A percentile compares a stretch with the other conserved stretches of the same genome.
Evolutionary conservation across 225 moss, liverwort and hornwort species (phyloP).

Genomic region (Marchantia polymorpha): DNA sequence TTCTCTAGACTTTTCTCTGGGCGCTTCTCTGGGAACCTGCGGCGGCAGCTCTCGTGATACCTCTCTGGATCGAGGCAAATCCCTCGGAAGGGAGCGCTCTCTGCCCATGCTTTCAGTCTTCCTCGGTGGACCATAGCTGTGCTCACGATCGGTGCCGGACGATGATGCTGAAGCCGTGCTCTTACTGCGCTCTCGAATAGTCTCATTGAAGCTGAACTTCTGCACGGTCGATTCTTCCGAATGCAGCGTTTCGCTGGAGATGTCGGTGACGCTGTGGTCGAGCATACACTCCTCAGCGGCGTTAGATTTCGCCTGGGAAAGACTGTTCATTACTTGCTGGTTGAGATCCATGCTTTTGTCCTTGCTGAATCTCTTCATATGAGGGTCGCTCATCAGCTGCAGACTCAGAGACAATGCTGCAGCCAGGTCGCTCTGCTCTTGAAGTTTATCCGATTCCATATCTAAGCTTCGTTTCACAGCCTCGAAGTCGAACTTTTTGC

Average conservation of each 20-base stretch:
- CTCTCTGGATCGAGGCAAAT: conserved; percentile 18
- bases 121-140: conserved; percentile 24
- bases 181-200: conserved; percentile 23
- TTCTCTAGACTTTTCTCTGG: conserved; percentile 28
- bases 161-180: conserved; percentile 33
- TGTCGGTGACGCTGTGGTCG: conserved; percentile 39
- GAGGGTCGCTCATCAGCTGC: conserved; percentile 36
- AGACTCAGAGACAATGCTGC: conserved; percentile 41
- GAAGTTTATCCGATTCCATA: conserved; percentile 26
- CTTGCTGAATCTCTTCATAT: conserved; percentile 41
- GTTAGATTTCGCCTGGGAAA: conserved; percentile 43
- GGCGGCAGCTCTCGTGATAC: conserved; percentile 20
- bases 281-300: conserved; percentile 41
- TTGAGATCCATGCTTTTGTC: conserved; percentile 55
- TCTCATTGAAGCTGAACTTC: conserved; percentile 25
- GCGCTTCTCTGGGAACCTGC: conserved; percentile 21
- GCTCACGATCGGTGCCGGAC: conserved; percentile 28
- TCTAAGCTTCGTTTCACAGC: conserved; percentile 33
- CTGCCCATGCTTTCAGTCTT: conserved; percentile 12
- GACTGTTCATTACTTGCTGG: conserved; percentile 50
- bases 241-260: conserved; percentile 43
- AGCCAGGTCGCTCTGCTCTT: conserved; percentile 43
- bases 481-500: conserved; percentile 42
- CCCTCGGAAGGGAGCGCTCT: conserved; percentile 5
- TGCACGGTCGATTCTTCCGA: conserved; percentile 44